A percentile compares a stretch with the other conserved stretches of the same genome.
Evolutionary conservation across 257 asterid genomes (phyloP).

Genomic region (Osmanthus fragrans): DNA sequence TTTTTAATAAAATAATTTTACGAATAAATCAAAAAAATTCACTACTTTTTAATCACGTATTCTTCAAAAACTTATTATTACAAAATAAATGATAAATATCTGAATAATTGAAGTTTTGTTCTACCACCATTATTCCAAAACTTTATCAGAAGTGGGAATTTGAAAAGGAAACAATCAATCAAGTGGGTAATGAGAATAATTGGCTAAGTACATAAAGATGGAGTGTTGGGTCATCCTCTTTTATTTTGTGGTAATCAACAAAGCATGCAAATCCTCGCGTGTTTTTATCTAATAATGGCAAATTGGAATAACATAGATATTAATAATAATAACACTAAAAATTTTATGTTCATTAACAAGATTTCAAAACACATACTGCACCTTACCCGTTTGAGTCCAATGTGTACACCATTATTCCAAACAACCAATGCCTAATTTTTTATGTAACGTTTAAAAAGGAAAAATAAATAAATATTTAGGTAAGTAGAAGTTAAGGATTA

Average conservation of each 20-base stretch:
- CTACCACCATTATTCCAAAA: neutral
- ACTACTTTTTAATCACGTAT: neutral
- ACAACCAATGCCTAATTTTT: too few species aligned
- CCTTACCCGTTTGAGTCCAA: too few species aligned
- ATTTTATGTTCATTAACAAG: too few species aligned
- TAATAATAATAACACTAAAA: too few species aligned
- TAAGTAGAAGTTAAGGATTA: too few species aligned
- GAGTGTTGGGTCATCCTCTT: neutral
- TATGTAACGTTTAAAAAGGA: too few species aligned
- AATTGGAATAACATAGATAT: neutral
- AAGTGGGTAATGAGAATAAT: constrained; percentile 2
- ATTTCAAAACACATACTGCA: too few species aligned
- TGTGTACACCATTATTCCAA: too few species aligned
- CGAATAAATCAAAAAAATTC: too few species aligned
- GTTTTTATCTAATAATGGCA: neutral
- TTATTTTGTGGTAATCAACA: neutral
- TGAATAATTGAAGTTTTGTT: neutral
- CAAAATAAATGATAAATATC: neutral
- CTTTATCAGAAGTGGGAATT: constrained; percentile 5
- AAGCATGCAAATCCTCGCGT: neutral
- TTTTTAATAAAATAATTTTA: too few species aligned
- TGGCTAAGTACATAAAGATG: neutral
- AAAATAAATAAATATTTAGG: too few species aligned
- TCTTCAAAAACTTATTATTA: neutral
- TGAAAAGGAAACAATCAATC: constrained; percentile 1